These are phyloP conservation scores for Myochromella boudieri DNA, from an alignment of 768 basidiomycete genomes.

Conservation along the genomic window DNA sequence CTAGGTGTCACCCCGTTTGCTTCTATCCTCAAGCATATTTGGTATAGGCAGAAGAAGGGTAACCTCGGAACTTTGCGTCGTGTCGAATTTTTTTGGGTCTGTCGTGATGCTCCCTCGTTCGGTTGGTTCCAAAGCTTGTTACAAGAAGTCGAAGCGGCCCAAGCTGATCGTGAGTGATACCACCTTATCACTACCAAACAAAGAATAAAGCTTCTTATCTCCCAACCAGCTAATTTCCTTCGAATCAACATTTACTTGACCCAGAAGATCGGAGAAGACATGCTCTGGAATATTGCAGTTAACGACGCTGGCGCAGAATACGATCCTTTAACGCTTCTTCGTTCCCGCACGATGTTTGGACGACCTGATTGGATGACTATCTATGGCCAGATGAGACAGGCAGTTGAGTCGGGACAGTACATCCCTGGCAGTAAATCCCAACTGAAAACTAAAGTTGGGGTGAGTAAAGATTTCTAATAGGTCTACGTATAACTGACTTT, in stretches of 20 bases:
- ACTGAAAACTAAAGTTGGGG: constrained; percentile 81
- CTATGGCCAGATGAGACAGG: constrained; percentile 70
- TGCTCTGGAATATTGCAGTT: constrained; percentile 90
- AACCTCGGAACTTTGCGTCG: constrained; percentile 77
- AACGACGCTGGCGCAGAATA: constrained; percentile 85
- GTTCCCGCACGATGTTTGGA: constrained; percentile 88
- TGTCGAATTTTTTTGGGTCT: constrained; percentile 95
- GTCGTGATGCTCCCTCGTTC: constrained; percentile 93
- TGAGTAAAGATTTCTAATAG: constrained; percentile 36
- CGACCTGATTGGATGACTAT: constrained; percentile 89
- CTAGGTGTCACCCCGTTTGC: constrained; percentile 91
- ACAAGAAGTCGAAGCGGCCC: constrained; percentile 85
- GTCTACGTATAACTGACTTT: constrained; percentile 6
- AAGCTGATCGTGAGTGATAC: constrained; percentile 74
- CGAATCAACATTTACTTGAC: constrained; percentile 91
- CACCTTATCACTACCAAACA: not conserved
- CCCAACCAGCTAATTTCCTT: constrained; percentile 80
- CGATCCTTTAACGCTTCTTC: constrained; percentile 86
- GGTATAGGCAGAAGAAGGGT: constrained; percentile 86
- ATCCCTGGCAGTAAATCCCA: constrained; percentile 77
- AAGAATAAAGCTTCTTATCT: not conserved
- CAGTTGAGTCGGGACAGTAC: constrained; percentile 82
- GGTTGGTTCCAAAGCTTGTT: constrained; percentile 95
- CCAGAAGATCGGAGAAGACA: constrained; percentile 80
- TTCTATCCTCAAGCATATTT: constrained; percentile 92